Base-by-base conservation (phyloP, 768 basidiomycete genomes). In the Pulveroboletus sp. region DNA sequence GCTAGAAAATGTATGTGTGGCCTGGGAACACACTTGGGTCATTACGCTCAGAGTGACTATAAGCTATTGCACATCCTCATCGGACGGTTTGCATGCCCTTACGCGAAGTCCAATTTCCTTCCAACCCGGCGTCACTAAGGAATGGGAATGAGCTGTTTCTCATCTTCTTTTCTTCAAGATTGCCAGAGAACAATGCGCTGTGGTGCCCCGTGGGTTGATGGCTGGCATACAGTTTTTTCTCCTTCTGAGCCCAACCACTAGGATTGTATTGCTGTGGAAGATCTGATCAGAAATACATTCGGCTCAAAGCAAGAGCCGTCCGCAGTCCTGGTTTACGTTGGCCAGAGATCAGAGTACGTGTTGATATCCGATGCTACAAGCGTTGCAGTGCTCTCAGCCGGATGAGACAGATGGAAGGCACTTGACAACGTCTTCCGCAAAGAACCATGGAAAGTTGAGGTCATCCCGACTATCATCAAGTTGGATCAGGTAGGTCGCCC, bases 161-260 rank as follows among this genome's bases (percentile, higher is more conserved):
- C 26, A 69, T 90, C n/a, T 87, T 89, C 64, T 88, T 83, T 54
- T 77, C 86, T 9, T 86, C 84, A 17, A 71, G 82, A 43, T 75
- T 80, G 2, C 73, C 79, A 50, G 85, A 81, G 26, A 63, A 35
- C 12, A 18, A 45, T 27, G 28, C 70, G 47, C 66, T 82, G 61
- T 89, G 88, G 87, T 89, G 87, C 61, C 78, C 83, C 24, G 87
- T 89, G 57, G 41, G 76, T 73, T 26, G 27, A 38, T 24, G 27
- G 5, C 30, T 44, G n/a, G 42, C 44, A 28, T 33, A 24, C 3
- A 15, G 8, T 24, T 37, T 27, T 17, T n/a, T 15, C n/a, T 18
- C 28, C 14, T 47, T 55, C 54, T 60, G 37, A 57, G 37, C 46
- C 8, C 18, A 44, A 49, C 26, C 38, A 33, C 75, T 49, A 81